Percentiles rank a stretch among this genome's conserved stretches.
These are phyloP conservation scores for Thraustochytrium sp. DNA, from an alignment of 352 stramenopile species.

Conservation along the genomic window DNA sequence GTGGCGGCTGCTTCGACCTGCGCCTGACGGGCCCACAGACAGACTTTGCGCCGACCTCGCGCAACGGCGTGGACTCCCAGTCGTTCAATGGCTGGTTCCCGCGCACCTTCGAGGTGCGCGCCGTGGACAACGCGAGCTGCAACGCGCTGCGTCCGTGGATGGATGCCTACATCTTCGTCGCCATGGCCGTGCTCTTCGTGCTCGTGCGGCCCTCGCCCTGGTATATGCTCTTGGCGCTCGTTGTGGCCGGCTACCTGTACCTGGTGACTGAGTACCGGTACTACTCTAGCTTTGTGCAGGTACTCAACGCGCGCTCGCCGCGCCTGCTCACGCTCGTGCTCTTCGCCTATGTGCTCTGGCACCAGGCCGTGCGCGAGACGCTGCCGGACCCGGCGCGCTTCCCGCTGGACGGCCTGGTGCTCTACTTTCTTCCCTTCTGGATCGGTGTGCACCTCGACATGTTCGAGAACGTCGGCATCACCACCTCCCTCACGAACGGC, in stretches of 20 bases:
- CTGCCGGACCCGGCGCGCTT: neutral
- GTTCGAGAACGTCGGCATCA: neutral
- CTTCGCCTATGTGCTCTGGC: neutral
- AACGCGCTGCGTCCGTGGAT: neutral
- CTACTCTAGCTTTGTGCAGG: neutral
- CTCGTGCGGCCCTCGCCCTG: neutral
- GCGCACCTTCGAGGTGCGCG: neutral
- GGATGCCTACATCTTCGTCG: neutral
- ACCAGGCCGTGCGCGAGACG: neutral
- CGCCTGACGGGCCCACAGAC: neutral
- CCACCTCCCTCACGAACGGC: neutral
- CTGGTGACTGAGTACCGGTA: neutral
- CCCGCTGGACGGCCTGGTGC: neutral
- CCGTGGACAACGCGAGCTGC: neutral
- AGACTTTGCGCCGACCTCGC: neutral
- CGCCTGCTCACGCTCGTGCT: neutral
- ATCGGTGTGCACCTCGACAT: slow-evolving; percentile 5
- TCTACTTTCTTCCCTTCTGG: slow-evolving; percentile 36
- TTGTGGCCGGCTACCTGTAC: neutral
- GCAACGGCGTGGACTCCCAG: slow-evolving; percentile 9
- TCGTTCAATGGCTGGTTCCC: slow-evolving; percentile 15
- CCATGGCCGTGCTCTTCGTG: neutral
- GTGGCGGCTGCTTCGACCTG: neutral
- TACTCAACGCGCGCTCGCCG: neutral
- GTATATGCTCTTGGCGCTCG: neutral